These are phyloP conservation scores for Pyrenochaeta sp. DNA, from an alignment of 2,329 filamentous ascomycete species.

Conservation along the genomic window DNA sequence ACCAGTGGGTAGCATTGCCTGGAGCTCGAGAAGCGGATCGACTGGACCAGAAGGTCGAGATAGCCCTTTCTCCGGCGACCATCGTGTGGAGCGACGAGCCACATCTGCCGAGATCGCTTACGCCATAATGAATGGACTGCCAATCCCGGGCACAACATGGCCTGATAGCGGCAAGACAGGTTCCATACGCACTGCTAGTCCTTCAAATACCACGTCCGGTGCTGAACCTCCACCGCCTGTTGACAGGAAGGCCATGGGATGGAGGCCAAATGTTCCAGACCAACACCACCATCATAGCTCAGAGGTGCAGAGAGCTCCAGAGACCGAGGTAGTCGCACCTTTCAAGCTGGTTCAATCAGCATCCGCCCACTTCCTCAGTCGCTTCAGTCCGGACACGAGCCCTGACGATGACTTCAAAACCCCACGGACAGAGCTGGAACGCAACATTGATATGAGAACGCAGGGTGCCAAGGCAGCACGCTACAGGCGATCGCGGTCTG, in stretches of 20 bases:
- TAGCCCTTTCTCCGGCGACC: conserved; percentile 11
- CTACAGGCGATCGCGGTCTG: conserved; percentile 20
- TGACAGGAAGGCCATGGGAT: conserved; percentile 20
- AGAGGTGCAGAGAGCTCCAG: background rate
- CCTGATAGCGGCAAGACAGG: background rate
- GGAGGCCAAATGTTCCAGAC: conserved; percentile 22
- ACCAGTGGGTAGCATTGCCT: conserved; percentile 23
- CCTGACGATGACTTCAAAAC: conserved; percentile 18
- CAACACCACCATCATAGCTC: background rate
- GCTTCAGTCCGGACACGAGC: conserved; percentile 30
- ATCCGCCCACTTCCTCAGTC: conserved; percentile 25
- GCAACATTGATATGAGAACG: conserved; percentile 14
- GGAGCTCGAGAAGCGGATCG: conserved; percentile 34
- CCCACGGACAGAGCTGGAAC: conserved; percentile 14
- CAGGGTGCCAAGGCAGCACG: conserved; percentile 13
- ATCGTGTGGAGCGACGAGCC: conserved; percentile 8
- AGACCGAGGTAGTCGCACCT: background rate
- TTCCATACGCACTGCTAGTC: conserved; percentile 25
- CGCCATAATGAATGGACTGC: conserved; percentile 30
- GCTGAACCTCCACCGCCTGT: conserved; percentile 6
- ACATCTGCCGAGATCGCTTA: conserved; percentile 30
- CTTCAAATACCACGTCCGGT: conserved; percentile 19
- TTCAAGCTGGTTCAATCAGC: conserved; percentile 13
- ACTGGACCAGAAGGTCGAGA: conserved; percentile 20
- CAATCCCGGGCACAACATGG: conserved; percentile 22